Percentiles rank a stretch among this genome's conserved stretches.
Evolutionary conservation across 331 rosid species (phyloP).

Genomic region (Quercus phellos): DNA sequence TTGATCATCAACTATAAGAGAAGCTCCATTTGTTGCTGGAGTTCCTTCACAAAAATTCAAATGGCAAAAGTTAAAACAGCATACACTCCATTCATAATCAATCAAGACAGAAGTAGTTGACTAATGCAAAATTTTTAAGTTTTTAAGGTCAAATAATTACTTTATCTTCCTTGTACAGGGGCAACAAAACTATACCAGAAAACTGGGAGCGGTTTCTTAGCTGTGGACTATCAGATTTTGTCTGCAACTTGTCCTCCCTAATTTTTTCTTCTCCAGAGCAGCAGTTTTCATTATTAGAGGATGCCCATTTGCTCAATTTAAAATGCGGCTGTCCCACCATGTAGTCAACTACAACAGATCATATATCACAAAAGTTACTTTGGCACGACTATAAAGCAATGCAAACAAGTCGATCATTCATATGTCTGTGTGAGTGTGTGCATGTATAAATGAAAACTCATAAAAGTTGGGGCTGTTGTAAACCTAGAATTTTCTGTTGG

Average conservation of each 20-base stretch:
- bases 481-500: background rate
- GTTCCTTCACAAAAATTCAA: conserved; percentile 25
- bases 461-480: background rate
- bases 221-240: conserved; percentile 24
- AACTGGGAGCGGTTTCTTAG: conserved; percentile 38
- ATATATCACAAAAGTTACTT: conserved; percentile 15
- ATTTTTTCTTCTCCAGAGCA: conserved; percentile 20
- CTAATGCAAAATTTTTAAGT: background rate
- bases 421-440: background rate
- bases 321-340: conserved; percentile 34
- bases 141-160: background rate
- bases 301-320: conserved; percentile 67
- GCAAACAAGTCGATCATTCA: background rate
- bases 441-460: conserved; percentile 3
- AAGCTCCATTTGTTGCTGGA: conserved; percentile 30
- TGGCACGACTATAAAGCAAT: background rate
- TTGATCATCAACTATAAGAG: conserved; percentile 38
- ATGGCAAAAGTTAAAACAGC: conserved; percentile 20
- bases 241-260: conserved; percentile 10
- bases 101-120: conserved; percentile 3
- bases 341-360: conserved; percentile 16
- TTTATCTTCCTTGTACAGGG: conserved; percentile 1
- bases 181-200: conserved; percentile 33
- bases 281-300: conserved; percentile 32
- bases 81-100: conserved; percentile 15